phyloP scores from a whole-genome alignment of 192 early-diverging fungal genomes.

The Linnemannia schmuckeri region DNA sequence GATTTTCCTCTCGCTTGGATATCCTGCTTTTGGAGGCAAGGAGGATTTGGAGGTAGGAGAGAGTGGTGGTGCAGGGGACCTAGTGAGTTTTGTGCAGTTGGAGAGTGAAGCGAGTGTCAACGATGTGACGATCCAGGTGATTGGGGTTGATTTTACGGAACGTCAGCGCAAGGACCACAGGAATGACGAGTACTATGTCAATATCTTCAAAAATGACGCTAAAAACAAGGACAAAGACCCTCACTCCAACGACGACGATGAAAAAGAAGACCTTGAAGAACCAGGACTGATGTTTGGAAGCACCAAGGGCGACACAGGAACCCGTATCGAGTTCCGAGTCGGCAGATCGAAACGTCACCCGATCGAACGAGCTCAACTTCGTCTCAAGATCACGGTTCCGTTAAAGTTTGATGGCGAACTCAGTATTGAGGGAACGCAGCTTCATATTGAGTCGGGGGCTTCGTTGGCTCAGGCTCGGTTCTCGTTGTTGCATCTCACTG shows the following conservation, averaged over 20 bases:
- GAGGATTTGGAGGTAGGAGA: neutral
- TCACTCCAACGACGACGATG: neutral
- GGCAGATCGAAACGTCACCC: neutral
- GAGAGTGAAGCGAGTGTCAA: neutral
- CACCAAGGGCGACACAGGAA: neutral
- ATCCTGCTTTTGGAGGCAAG: neutral
- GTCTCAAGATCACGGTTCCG: neutral
- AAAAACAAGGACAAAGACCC: too few relatives aligned
- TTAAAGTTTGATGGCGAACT: neutral
- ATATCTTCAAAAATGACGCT: too few relatives aligned
- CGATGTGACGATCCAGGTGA: neutral
- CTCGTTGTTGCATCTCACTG: neutral
- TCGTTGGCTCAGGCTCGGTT: neutral
- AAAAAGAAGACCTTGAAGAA: neutral
- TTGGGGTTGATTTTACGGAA: neutral
- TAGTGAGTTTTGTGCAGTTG: conserved; percentile 8
- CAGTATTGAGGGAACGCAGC: neutral
- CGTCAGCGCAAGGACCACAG: neutral
- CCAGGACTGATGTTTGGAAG: neutral
- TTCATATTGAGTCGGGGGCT: neutral
- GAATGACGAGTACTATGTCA: too few relatives aligned
- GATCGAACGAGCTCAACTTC: neutral
- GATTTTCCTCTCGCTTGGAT: neutral
- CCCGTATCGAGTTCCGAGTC: neutral
- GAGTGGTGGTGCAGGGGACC: neutral